phyloP scores from a whole-genome alignment of 441 rosid genomes.

The Metrosideros polymorpha region DNA sequence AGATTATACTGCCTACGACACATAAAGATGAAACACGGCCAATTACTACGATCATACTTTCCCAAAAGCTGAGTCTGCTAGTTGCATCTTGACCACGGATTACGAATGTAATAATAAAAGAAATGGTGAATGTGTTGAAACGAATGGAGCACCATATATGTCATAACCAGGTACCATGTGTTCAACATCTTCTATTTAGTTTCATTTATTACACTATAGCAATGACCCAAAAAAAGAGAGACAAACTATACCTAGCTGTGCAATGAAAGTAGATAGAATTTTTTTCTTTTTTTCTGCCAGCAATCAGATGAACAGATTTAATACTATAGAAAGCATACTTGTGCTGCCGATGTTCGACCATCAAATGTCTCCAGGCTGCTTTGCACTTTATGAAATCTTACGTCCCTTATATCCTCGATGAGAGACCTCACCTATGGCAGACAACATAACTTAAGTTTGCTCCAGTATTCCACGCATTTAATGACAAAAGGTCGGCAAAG shows the following conservation, averaged over 20 bases:
- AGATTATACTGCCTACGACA: neutral
- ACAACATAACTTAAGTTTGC: too few relatives aligned
- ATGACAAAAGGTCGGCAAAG: too few relatives aligned
- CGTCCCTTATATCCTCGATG: constrained; percentile 86
- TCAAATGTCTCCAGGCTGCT: constrained; percentile 76
- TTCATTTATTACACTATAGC: neutral
- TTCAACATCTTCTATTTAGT: neutral
- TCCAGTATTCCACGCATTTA: too few relatives aligned
- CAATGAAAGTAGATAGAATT: neutral
- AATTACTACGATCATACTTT: neutral
- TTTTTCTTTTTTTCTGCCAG: neutral
- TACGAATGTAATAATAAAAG: neutral
- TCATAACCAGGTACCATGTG: neutral
- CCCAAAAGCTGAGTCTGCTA: neutral
- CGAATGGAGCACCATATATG: neutral
- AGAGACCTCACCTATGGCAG: constrained; percentile 87
- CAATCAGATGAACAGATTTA: neutral
- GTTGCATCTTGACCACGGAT: neutral
- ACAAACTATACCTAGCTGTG: neutral
- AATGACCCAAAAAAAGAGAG: neutral
- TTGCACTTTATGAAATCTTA: constrained; percentile 88
- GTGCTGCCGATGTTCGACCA: constrained; percentile 73
- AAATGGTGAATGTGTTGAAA: neutral
- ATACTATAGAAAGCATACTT: constrained; percentile 29
- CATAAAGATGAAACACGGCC: neutral